Base-by-base conservation (phyloP, 2,329 filamentous ascomycete genomes). In the Fusarium sp. region DNA sequence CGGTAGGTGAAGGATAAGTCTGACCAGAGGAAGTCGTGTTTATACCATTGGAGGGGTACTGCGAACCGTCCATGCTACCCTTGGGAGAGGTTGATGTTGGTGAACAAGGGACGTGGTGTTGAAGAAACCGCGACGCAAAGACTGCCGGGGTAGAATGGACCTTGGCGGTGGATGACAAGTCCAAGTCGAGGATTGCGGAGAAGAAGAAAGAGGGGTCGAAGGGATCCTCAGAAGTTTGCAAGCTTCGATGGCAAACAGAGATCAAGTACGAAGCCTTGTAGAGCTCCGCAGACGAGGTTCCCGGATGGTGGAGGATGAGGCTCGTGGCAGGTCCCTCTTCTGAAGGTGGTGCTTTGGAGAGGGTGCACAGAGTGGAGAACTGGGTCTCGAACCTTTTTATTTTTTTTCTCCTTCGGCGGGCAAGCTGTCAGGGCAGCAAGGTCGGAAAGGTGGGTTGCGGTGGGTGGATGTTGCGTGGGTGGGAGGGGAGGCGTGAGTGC, bases 11-110 rank as follows among this genome's bases (percentile, higher is more conserved):
- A 79, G 86, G 86, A 82, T 88, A 88, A 71, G 84, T 83, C 77
- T 84, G 84, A 74, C 84, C 82, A 78, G 86, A 84, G 66, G 85
- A 85, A 76, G 86, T 85, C 73, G 87, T 85, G 86, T 87, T 88
- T 87, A 89, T 86, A 84, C 84, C 86, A 85, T 89, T 88, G 83
- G 87, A 84, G 82, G 85, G 85, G 80, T 88, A 88, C 77, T 87
- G 85, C 81, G 84, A 84, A 83, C 85, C 85, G 86, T 89, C 87
- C 88, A 89, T 89, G 83, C 84, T 86, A 81, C 79, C 83, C 81
- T 80, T 76, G 77, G 78, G 77, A 73, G 75, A 78, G 69, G 83
- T 82, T 82, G 81, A 78, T 77, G 71, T 72, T 79, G 78, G 75
- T 73, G 59, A 68, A 68, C 66, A 65, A 73, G 59, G 56, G 66